These are phyloP conservation scores for Boletus reticulatus DNA, from an alignment of 768 basidiomycete species.

Conservation along the genomic window DNA sequence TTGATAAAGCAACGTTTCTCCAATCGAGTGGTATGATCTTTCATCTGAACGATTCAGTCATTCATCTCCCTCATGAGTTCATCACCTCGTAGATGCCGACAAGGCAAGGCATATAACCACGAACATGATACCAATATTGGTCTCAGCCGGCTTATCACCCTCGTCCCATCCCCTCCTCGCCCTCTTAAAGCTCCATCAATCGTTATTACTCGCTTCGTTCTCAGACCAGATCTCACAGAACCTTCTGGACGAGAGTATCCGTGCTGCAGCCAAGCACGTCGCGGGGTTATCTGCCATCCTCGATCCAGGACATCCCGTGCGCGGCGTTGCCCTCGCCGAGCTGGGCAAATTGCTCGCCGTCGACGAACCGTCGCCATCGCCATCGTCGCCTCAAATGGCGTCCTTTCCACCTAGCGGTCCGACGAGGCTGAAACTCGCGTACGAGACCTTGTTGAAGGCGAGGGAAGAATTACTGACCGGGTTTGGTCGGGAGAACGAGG, in stretches of 20 bases:
- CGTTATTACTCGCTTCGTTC: conserved; percentile 59
- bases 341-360: conserved; percentile 79
- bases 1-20: conserved; percentile 65
- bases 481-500: conserved; percentile 68
- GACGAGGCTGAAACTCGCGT: conserved; percentile 58
- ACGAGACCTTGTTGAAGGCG: conserved; percentile 62
- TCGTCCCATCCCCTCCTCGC: conserved; percentile 78
- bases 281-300: conserved; percentile 56
- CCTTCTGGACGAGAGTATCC: conserved; percentile 60
- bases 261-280: conserved; percentile 50
- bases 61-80: background rate
- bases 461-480: conserved; percentile 61
- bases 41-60: background rate
- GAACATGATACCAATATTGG: conserved; percentile 64
- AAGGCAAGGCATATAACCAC: conserved; percentile 60
- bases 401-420: conserved; percentile 69
- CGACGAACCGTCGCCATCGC: conserved; percentile 58
- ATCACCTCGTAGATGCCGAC: conserved; percentile 44
- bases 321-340: conserved; percentile 74
- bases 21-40: conserved; percentile 53
- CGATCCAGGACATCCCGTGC: conserved; percentile 68
- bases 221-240: conserved; percentile 42
- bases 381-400: conserved; percentile 12
- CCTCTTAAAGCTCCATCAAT: conserved; percentile 66
- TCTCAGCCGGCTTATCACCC: conserved; percentile 55